Conservation (phyloP, 192 early-diverging fungal species). For the Mycoemilia scoparia region DNA sequence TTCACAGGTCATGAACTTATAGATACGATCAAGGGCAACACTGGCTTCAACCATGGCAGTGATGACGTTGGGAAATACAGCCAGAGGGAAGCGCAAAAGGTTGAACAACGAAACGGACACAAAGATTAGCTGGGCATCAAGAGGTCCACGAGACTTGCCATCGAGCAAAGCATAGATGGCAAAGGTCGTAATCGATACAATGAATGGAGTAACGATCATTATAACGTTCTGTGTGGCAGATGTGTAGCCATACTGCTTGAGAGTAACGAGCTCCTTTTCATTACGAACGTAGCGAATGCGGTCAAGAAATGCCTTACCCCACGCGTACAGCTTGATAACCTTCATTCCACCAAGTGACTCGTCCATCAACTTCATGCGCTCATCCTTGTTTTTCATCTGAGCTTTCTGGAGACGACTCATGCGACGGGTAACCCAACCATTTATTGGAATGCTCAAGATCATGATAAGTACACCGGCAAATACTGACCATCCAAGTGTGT, state of each 20-base stretch:
- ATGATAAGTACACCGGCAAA: slow-evolving; percentile 75
- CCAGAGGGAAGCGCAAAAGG: slow-evolving; percentile 72
- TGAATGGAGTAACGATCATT: slow-evolving; percentile 69
- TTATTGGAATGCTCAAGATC: slow-evolving; percentile 65
- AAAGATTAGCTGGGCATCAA: slow-evolving; percentile 59
- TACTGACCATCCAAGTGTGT: slow-evolving; percentile 59
- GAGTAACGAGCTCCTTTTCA: slow-evolving; percentile 52
- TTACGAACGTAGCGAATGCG: slow-evolving; percentile 41
- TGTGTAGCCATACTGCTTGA: slow-evolving; percentile 56
- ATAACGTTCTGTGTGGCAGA: slow-evolving; percentile 53
- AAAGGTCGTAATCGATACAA: slow-evolving; percentile 76
- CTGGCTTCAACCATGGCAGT: slow-evolving; percentile 56
- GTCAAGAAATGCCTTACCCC: slow-evolving; percentile 65
- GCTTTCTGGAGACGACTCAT: slow-evolving; percentile 51
- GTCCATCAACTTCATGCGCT: slow-evolving; percentile 52
- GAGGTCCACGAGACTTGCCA: slow-evolving; percentile 24
- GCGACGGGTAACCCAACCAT: slow-evolving; percentile 39
- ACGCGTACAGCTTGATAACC: slow-evolving; percentile 93
- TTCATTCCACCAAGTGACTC: slow-evolving; percentile 81
- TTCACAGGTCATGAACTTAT: slow-evolving; percentile 57
- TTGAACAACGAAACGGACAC: slow-evolving; percentile 85
- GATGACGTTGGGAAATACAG: slow-evolving; percentile 68
- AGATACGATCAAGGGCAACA: slow-evolving; percentile 67
- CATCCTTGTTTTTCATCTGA: slow-evolving; percentile 79
- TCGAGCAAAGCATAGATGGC: slow-evolving; percentile 48